phyloP scores from a whole-genome alignment of 2,329 filamentous ascomycete species.

The Cercospora berteroae region DNA sequence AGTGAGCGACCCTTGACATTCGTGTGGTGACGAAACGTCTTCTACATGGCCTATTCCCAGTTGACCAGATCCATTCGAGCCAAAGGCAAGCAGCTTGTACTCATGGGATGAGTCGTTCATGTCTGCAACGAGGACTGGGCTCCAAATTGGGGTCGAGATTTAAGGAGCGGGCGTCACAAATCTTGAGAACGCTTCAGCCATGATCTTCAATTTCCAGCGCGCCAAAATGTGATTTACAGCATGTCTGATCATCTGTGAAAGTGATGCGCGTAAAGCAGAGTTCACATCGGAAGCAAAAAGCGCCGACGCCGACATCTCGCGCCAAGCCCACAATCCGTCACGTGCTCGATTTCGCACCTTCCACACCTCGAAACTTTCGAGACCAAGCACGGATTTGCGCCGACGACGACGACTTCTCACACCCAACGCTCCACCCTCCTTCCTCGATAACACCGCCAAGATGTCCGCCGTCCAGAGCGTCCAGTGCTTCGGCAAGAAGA shows the following conservation, averaged over 20 bases:
- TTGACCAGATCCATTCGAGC: slow-evolving; percentile 55
- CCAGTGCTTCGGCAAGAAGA: slow-evolving; percentile 97
- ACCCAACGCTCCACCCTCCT: slow-evolving; percentile 12
- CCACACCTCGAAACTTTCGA: slow-evolving; percentile 8
- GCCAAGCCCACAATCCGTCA: slow-evolving; percentile 12
- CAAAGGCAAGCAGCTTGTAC: slow-evolving; percentile 38
- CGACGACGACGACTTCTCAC: slow-evolving; percentile 18
- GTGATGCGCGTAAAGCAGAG: not conserved
- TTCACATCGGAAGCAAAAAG: not conserved
- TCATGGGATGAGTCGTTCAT: not conserved
- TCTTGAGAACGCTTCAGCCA: not conserved
- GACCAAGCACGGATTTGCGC: slow-evolving; percentile 1
- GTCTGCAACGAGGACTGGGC: not conserved
- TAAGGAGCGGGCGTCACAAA: not conserved
- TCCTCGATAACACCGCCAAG: slow-evolving; percentile 32
- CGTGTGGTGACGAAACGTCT: slow-evolving; percentile 40
- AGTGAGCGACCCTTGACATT: not conserved
- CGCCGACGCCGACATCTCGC: not conserved
- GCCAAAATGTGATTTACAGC: not conserved
- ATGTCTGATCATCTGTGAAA: not conserved
- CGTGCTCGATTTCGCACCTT: slow-evolving; percentile 6
- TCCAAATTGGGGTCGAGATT: not conserved
- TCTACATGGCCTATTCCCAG: slow-evolving; percentile 48
- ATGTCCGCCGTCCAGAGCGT: slow-evolving; percentile 66
- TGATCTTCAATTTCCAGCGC: not conserved